These are phyloP conservation scores for Debaryomyces sp. DNA, from an alignment of 1,139 yeast species.

Conservation along the genomic window DNA sequence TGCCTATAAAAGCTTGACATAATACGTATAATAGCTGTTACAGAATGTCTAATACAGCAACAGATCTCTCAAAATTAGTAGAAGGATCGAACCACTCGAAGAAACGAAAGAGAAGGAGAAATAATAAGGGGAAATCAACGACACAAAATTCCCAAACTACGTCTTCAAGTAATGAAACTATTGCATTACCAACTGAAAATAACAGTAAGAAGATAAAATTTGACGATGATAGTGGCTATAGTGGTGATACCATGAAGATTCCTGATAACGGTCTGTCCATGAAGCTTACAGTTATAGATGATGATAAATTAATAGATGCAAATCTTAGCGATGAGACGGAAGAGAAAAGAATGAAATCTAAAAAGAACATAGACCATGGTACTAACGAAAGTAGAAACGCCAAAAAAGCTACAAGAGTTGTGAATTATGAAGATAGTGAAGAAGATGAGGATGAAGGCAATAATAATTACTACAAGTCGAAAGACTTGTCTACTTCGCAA, in stretches of 20 bases:
- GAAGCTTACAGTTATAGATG: not conserved
- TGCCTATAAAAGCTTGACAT: not conserved
- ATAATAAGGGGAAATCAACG: conserved; percentile 15
- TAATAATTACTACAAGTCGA: conserved; percentile 15
- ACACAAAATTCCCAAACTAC: not conserved
- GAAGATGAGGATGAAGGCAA: conserved; percentile 32
- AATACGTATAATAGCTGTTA: not conserved
- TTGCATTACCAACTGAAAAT: conserved; percentile 2
- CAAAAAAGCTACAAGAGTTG: conserved; percentile 6
- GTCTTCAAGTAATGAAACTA: not conserved
- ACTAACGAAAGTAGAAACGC: not conserved
- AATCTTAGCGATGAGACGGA: not conserved
- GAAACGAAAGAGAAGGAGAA: conserved; percentile 27
- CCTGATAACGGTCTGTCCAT: not conserved
- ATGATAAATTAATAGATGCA: not conserved
- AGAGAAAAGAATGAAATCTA: not conserved
- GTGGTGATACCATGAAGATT: not conserved
- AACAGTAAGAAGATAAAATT: conserved; percentile 34
- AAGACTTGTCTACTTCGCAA: conserved; percentile 14
- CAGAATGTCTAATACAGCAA: conserved; percentile 10
- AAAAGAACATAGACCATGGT: not conserved
- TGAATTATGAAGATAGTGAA: conserved; percentile 10
- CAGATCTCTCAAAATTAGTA: not conserved
- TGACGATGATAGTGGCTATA: conserved; percentile 19
- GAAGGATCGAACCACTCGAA: not conserved